Percentiles rank a stretch among this genome's conserved stretches.
Conservation (phyloP, 2,329 filamentous ascomycete species). For the Sclerotiophoma versabilis region DNA sequence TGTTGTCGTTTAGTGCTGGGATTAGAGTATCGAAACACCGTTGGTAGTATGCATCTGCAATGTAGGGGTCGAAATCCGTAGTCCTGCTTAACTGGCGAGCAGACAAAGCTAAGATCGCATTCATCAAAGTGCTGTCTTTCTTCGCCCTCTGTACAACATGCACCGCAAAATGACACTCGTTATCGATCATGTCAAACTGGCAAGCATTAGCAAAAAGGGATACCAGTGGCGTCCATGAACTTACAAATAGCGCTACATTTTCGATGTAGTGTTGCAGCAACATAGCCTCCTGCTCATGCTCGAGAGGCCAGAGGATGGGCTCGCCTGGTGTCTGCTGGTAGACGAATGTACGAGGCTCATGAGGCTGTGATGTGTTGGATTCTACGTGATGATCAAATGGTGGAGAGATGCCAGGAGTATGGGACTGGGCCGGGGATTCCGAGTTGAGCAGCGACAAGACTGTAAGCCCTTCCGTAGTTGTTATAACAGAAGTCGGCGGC, state of each 20-base stretch:
- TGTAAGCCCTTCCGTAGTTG: conserved; percentile 41
- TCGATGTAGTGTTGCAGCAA: conserved; percentile 48
- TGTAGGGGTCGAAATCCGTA: conserved; percentile 49
- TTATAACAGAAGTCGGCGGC: conserved; percentile 25
- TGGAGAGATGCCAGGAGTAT: conserved; percentile 20
- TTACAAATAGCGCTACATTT: conserved; percentile 46
- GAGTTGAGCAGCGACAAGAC: conserved; percentile 45
- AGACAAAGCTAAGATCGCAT: conserved; percentile 53
- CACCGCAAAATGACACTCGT: conserved; percentile 42
- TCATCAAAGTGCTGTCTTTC: conserved; percentile 50
- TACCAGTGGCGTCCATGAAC: conserved; percentile 5
- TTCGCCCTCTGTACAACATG: conserved; percentile 48
- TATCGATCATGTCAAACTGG: conserved; percentile 48
- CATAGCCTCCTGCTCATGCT: conserved; percentile 48
- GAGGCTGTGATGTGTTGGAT: conserved; percentile 16
- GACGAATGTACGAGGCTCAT: conserved; percentile 29
- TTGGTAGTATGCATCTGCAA: conserved; percentile 53
- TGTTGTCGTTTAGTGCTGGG: conserved; percentile 49
- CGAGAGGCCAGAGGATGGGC: conserved; percentile 45
- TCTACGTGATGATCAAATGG: conserved; percentile 23
- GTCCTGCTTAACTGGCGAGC: conserved; percentile 53
- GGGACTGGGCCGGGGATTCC: conserved; percentile 36
- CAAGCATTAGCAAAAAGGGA: background rate
- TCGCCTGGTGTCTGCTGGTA: conserved; percentile 40
- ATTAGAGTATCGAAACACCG: conserved; percentile 52